Percentiles rank a stretch among this genome's conserved stretches.
Conservation (phyloP, 2,329 filamentous ascomycete species). For the Trichoderma asperellum region DNA sequence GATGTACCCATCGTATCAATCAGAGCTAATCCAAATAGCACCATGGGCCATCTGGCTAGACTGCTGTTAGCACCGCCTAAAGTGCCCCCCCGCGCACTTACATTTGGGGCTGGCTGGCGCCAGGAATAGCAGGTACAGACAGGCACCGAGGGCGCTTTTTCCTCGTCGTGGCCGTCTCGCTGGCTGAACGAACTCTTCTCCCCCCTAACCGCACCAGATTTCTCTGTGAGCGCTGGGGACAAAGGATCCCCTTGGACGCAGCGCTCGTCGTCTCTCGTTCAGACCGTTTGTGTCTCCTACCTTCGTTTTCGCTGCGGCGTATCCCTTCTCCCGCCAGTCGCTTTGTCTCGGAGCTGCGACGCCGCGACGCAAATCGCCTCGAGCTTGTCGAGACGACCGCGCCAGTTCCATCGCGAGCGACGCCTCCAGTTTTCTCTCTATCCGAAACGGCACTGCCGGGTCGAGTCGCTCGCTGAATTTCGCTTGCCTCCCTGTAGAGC, state of each 20-base stretch:
- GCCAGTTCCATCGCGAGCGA: slow-evolving; percentile 12
- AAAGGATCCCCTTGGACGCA: neutral
- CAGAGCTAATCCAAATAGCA: neutral
- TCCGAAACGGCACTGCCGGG: slow-evolving; percentile 26
- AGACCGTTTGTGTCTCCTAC: slow-evolving; percentile 7
- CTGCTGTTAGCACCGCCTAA: slow-evolving; percentile 18
- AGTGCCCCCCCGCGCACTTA: slow-evolving; percentile 17
- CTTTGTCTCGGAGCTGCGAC: neutral
- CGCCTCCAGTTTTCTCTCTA: slow-evolving; percentile 22
- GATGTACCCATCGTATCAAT: slow-evolving; percentile 2
- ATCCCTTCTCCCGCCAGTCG: neutral
- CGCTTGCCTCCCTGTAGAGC: slow-evolving; percentile 13
- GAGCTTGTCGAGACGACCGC: neutral
- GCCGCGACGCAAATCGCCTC: neutral
- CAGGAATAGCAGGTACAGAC: slow-evolving; percentile 19
- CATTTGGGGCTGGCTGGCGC: slow-evolving; percentile 1
- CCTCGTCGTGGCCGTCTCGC: slow-evolving; percentile 13
- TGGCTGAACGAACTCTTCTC: slow-evolving; percentile 20
- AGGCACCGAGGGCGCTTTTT: slow-evolving; percentile 18
- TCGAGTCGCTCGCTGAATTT: slow-evolving; percentile 28
- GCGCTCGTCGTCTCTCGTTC: slow-evolving; percentile 29
- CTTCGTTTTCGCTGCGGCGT: slow-evolving; percentile 19
- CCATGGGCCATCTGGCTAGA: slow-evolving; percentile 13
- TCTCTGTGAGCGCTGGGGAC: slow-evolving; percentile 25
- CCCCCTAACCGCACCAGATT: slow-evolving; percentile 22